Percentiles rank a stretch among this genome's conserved stretches.
These are phyloP conservation scores for Cladosporium phlei DNA, from an alignment of 2,329 filamentous ascomycete genomes.

Conservation along the genomic window DNA sequence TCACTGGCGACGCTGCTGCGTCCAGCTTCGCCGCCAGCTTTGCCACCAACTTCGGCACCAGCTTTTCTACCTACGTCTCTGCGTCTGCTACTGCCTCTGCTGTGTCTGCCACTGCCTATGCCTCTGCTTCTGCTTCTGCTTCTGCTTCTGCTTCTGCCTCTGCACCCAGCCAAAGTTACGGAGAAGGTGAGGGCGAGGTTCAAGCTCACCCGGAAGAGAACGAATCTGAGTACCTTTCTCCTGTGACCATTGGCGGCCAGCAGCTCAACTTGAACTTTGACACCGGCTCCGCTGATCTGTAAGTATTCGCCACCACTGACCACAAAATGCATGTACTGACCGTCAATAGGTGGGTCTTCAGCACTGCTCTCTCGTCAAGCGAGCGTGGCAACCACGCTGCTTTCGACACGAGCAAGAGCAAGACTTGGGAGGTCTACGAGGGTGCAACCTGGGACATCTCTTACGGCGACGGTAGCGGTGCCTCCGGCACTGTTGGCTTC, in stretches of 20 bases:
- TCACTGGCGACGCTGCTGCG: not conserved
- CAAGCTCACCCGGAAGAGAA: conserved; percentile 60
- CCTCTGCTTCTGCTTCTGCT: conserved; percentile 15
- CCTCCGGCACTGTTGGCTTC: conserved; percentile 61
- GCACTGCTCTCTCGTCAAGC: conserved; percentile 49
- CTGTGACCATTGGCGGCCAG: conserved; percentile 66
- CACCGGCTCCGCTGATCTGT: conserved; percentile 69
- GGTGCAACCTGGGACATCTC: conserved; percentile 57
- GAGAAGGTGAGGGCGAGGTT: conserved; percentile 42
- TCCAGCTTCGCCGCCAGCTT: not conserved
- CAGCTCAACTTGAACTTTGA: conserved; percentile 67
- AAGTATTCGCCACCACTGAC: conserved; percentile 32
- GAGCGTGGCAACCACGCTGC: conserved; percentile 49
- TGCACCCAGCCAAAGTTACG: conserved; percentile 13
- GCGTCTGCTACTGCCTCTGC: not conserved
- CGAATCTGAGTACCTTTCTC: conserved; percentile 66
- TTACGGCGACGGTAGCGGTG: conserved; percentile 66
- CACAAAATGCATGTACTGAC: not conserved
- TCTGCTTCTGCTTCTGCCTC: conserved; percentile 14
- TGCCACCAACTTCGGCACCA: too few relatives aligned
- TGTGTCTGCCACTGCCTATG: conserved; percentile 8
- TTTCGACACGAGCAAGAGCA: conserved; percentile 51
- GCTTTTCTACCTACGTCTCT: not conserved
- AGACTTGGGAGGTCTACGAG: conserved; percentile 44
- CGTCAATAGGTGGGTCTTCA: conserved; percentile 61